Base-by-base conservation (phyloP, 257 asterid genomes). In the Eustoma russellianum region DNA sequence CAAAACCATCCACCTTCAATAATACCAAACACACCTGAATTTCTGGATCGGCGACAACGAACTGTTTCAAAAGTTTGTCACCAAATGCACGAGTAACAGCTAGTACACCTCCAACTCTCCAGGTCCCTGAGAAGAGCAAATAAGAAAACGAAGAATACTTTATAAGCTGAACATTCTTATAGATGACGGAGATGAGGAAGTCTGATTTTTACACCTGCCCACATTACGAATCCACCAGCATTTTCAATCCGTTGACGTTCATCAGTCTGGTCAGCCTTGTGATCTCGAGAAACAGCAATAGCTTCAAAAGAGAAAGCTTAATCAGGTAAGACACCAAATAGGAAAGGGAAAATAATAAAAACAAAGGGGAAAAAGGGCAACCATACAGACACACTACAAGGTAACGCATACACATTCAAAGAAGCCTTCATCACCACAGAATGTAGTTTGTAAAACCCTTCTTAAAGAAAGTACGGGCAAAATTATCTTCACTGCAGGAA, bases 221-320 rank as follows among this genome's bases (percentile, higher is more conserved):
- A 91, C 98, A 91, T 91, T 45, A 91, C 98, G 59, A 87, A 91
- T n/a, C 98, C 98, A 46, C 98, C 98, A 58, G 98, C 98, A 61
- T 91, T 85, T 76, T 91, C 98, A 68, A 91, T 91, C 18, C 98
- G 80, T 50, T 75, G 94, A 34, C 98, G 80, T 66, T 90, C 96
- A 56, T 90, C 98, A 28, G 86, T 74, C 75, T 86, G 95, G 80
- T 90, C 98, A 1, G 98, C 96, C 61, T 86, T 90, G 82, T 90
- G 98, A 67, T 86, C 98, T 62, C 98, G 88, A 58, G 98, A 78
- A 43, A 77, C 95, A 53, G 94, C 96, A 75, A 88, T 28, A 51
- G 97, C 97, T 88, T 74, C 71, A 75, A 66, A 33, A 58, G 16
- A 48, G 60, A 61, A 41, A 41, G 18, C 15, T 40, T 34, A 24